Evolutionary conservation across 768 basidiomycete species (phyloP).

Genomic region (Amanita phalloides): DNA sequence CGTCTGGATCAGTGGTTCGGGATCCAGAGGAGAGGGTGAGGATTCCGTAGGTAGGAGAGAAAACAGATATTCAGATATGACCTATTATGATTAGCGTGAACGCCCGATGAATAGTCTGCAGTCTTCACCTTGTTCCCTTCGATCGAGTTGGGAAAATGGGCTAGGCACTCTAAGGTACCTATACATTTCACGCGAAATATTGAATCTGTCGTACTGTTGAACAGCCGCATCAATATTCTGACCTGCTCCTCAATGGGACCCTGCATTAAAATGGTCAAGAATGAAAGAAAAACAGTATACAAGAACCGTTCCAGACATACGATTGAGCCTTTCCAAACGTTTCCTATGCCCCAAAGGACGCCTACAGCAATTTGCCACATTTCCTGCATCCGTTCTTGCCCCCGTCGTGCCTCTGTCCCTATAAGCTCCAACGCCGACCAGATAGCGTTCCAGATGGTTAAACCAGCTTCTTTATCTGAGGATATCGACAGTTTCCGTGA

Average conservation of each 20-base stretch:
- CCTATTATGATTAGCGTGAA: slow-evolving; percentile 20
- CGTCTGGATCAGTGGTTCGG: slow-evolving; percentile 69
- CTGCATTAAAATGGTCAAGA: slow-evolving; percentile 18
- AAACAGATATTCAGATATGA: slow-evolving; percentile 58
- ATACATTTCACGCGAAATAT: slow-evolving; percentile 65
- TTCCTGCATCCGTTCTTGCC: slow-evolving; percentile 60
- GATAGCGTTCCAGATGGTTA: slow-evolving; percentile 49
- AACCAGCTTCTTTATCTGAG: slow-evolving; percentile 38
- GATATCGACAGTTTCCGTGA: slow-evolving; percentile 28
- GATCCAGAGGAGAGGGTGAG: slow-evolving; percentile 30
- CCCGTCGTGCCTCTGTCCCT: slow-evolving; percentile 47
- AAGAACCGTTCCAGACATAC: slow-evolving; percentile 25
- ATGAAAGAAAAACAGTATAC: not conserved
- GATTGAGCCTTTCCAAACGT: slow-evolving; percentile 58
- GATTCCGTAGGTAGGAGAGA: slow-evolving; percentile 41
- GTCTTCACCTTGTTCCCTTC: slow-evolving; percentile 51
- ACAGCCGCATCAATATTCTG: slow-evolving; percentile 55
- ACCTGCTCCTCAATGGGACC: slow-evolving; percentile 51
- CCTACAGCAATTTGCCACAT: slow-evolving; percentile 77
- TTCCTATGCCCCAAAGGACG: slow-evolving; percentile 82
- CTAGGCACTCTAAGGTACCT: slow-evolving; percentile 79
- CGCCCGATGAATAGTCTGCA: not conserved
- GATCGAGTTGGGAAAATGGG: slow-evolving; percentile 52
- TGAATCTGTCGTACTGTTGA: slow-evolving; percentile 42
- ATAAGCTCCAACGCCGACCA: slow-evolving; percentile 54